Evolutionary conservation across 768 basidiomycete species (phyloP), one percentile per base, ranked within the genome.

Genomic region (Suillus spraguei): DNA sequence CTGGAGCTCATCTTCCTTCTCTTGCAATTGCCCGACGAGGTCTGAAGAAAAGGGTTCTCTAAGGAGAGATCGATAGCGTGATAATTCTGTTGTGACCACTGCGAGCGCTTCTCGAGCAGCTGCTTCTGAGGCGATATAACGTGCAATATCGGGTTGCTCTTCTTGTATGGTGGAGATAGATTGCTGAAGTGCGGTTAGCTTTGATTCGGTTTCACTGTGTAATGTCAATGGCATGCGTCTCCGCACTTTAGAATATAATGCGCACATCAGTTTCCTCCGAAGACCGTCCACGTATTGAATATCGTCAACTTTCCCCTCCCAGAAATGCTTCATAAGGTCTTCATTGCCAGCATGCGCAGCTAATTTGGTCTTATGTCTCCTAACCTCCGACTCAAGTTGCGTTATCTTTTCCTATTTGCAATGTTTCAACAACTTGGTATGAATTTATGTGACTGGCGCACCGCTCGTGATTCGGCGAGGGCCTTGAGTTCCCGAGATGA

Each of bases 321-420:
- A 78, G 66, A 96, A 82, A 72, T 94, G 93, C 5, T 77, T 76
- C 74, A 95, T 81, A 39, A 94, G 79, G 56, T 94, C 90, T 64
- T 87, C 85, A 28, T 90, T 83, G 7, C 89, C 87, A 2, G 84
- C 80, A 33, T 87, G 77, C 0, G 93, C 92, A 22, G 92, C 94
- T n/a, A 96, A 78, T 36, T 85, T 84, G 17, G 89, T 82, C 73
- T 90, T 92, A 66, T 90, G 80, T 28, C 95, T 83, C 47, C 79
- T 81, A 13, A 91, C 78, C 73, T 98, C 94, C 2, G 89, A 89
- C 65, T 86, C 79, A 32, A 97, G 72, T 35, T 86, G 84, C 14
- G 73, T 72, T 50, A 98, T 87, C 44, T 95, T 89, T 64, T 91
- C 91, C 87, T 94, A 64, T 53, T 62, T 8, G n/a, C 32, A 41